These are phyloP conservation scores for Coemansia sp. DNA, from an alignment of 192 early-diverging fungal genomes.

Conservation along the genomic window DNA sequence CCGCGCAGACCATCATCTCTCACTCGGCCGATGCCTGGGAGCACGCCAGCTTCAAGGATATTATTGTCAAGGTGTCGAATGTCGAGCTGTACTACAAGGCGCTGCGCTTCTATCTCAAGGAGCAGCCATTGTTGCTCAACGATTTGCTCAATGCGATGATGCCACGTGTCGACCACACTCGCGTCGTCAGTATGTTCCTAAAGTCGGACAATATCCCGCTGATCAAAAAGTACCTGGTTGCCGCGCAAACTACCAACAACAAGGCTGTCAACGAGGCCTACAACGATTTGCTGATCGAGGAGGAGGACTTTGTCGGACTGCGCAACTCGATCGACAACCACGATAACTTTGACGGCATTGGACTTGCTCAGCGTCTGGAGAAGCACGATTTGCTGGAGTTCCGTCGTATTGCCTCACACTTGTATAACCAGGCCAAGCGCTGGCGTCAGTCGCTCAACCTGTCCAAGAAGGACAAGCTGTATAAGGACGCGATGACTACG, in stretches of 20 bases:
- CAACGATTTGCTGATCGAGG: conserved; percentile 96
- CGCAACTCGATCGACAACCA: conserved; percentile 93
- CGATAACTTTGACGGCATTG: conserved; percentile 93
- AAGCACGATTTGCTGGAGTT: conserved; percentile 98
- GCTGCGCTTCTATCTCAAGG: conserved; percentile 92
- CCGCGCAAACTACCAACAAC: conserved; percentile 94
- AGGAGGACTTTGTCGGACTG: conserved; percentile 92
- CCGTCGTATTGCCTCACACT: conserved; percentile 92
- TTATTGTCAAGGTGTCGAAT: conserved; percentile 96
- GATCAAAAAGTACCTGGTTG: conserved; percentile 93
- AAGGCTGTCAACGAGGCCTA: conserved; percentile 91
- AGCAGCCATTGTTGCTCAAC: conserved; percentile 92
- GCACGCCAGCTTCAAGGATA: conserved; percentile 94
- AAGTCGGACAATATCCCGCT: conserved; percentile 98
- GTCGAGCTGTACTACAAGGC: conserved; percentile 99
- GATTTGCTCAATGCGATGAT: conserved; percentile 89
- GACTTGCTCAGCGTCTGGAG: conserved; percentile 87
- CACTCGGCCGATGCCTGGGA: conserved; percentile 97
- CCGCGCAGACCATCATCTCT: conserved; percentile 91
- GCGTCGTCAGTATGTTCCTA: conserved; percentile 95
- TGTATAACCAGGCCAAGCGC: conserved; percentile 96
- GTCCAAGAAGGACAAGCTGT: conserved; percentile 96
- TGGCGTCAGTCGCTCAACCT: conserved; percentile 94
- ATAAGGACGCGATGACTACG: conserved; percentile 99
- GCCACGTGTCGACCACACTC: conserved; percentile 92